Conservation (phyloP, 768 basidiomycete genomes). For the Mycena maculata region DNA sequence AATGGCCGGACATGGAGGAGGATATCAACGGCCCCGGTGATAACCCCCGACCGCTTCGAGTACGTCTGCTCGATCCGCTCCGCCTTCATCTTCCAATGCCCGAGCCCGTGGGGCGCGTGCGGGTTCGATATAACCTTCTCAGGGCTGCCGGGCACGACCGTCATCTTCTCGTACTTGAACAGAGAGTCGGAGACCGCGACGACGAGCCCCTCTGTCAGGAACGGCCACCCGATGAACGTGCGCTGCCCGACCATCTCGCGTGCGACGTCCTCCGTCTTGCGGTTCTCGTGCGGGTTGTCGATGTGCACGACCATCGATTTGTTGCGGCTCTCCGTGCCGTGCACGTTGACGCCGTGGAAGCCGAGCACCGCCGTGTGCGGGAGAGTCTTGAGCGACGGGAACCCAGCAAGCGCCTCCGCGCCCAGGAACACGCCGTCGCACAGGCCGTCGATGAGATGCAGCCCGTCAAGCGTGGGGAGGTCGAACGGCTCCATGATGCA, state of each 20-base stretch:
- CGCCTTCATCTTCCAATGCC: conserved; percentile 83
- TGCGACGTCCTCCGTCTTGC: conserved; percentile 80
- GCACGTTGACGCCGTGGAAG: conserved; percentile 92
- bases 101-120: conserved; percentile 75
- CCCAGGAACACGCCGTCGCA: conserved; percentile 91
- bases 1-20: conserved; percentile 90
- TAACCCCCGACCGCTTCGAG: conserved; percentile 89
- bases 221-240: conserved; percentile 92
- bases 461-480: conserved; percentile 86
- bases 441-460: conserved; percentile 88
- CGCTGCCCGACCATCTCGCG: conserved; percentile 78
- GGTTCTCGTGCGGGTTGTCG: conserved; percentile 75
- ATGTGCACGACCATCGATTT: conserved; percentile 94
- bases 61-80: conserved; percentile 86
- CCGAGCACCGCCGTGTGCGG: conserved; percentile 82
- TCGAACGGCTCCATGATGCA: conserved; percentile 87
- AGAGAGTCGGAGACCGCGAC: conserved; percentile 87
- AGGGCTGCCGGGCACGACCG: conserved; percentile 60
- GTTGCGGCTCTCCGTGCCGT: conserved; percentile 89
- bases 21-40: conserved; percentile 84
- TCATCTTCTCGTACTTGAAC: conserved; percentile 86
- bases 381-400: conserved; percentile 94
- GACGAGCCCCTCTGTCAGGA: conserved; percentile 91
- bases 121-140: conserved; percentile 76
- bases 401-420: conserved; percentile 88